phyloP scores from a whole-genome alignment of 768 basidiomycete genomes.

The Neoboletus magnificus region DNA sequence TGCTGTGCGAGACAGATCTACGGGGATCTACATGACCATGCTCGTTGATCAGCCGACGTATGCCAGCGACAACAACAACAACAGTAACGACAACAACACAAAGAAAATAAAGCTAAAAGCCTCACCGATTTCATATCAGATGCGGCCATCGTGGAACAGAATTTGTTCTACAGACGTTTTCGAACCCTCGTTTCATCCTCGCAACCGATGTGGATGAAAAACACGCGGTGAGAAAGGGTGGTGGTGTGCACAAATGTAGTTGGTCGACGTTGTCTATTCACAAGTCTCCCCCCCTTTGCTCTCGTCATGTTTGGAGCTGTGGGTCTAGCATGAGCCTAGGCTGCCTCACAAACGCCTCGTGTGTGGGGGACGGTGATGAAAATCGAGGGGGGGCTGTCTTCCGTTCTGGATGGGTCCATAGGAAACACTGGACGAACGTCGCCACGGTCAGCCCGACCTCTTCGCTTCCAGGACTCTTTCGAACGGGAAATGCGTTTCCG shows the following conservation, averaged over 20 bases:
- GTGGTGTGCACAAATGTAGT: background rate
- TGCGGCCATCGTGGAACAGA: constrained; percentile 4
- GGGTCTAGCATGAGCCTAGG: constrained; percentile 2
- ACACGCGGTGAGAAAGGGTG: constrained; percentile 6
- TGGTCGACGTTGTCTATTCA: background rate
- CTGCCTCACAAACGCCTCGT: constrained; percentile 25
- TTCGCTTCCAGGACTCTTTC: background rate
- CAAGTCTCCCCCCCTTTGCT: background rate
- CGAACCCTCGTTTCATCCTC: constrained; percentile 20
- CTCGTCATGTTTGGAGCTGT: background rate
- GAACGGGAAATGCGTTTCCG: background rate
- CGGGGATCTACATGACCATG: constrained; percentile 10
- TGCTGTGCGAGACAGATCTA: background rate
- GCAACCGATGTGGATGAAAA: constrained; percentile 7
- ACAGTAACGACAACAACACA: background rate
- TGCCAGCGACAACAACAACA: background rate
- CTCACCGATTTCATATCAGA: constrained; percentile 22
- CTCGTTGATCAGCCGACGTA: background rate
- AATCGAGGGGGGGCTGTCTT: background rate
- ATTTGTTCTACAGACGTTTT: background rate
- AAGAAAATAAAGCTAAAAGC: background rate
- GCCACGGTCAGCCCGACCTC: background rate
- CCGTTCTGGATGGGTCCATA: constrained; percentile 2
- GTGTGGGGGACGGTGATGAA: constrained; percentile 2
- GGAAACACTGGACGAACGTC: background rate